Evolutionary conservation across 345 rosid species (phyloP).

Genomic region (Limnanthes douglasii): DNA sequence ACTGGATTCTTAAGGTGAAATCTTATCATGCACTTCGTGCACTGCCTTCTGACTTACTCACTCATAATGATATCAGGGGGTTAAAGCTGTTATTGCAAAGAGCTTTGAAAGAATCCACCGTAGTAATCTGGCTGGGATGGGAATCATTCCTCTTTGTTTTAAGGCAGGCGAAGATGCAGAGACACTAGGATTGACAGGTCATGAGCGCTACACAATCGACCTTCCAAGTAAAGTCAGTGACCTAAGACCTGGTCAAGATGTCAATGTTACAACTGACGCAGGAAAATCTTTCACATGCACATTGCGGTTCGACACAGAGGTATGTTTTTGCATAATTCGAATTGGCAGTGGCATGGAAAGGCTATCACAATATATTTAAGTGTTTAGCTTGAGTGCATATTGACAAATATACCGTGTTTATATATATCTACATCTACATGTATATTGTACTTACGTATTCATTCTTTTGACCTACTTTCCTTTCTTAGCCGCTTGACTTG

Average conservation of each 20-base stretch:
- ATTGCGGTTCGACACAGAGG: slow-evolving; percentile 97
- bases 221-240: slow-evolving; percentile 60
- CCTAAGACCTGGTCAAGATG: slow-evolving; percentile 94
- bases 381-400: no score
- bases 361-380: no score
- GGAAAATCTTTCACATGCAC: slow-evolving; percentile 92
- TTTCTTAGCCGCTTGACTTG: no score
- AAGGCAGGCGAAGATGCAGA: slow-evolving; percentile 93
- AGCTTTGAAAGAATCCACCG: slow-evolving; percentile 98
- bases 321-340: slow-evolving; percentile 7
- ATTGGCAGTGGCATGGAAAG: no score
- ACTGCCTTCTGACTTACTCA: no score
- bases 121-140: slow-evolving; percentile 98
- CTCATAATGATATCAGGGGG: slow-evolving; percentile 33
- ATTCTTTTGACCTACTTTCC: no score
- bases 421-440: no score
- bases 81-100: slow-evolving; percentile 92
- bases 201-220: slow-evolving; percentile 72
- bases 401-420: background rate
- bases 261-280: slow-evolving; percentile 55
- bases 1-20: slow-evolving; percentile 1
- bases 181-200: slow-evolving; percentile 76
- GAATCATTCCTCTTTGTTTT: slow-evolving; percentile 87
- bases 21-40: no score
- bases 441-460: no score